Evolutionary conservation across 257 asterid genomes (phyloP), one percentile per base, ranked within the genome.

Genomic region (Solanum peruvianum): DNA sequence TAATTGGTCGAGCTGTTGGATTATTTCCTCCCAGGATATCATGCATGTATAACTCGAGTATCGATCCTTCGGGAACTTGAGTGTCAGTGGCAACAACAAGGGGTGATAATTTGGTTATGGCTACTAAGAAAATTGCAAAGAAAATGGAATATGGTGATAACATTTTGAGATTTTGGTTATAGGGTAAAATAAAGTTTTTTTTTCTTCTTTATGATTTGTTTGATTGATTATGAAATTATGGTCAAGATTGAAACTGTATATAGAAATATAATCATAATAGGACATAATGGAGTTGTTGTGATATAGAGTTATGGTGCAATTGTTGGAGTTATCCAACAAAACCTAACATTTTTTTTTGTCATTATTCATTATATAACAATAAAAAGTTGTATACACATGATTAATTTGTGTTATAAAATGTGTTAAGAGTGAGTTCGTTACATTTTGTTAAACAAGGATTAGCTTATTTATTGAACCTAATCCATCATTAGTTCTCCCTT

Each of bases 21-120:
- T 88, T 94, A 91, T 92, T 94, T 10, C 98, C 99, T 3, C 99
- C 98, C 1, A 96, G 95, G 84, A 96, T 94, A 86, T 95, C 98
- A 86, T 96, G 99, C 96, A 95, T 93, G 95, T 90, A 95, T 25
- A 96, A 86, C 90, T 96, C 98, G 6, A 96, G 86, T 45, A 92
- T 87, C 9, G 93, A 92, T 27, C 44, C 85, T 41, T 33, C 89
- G 0, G 86, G 88, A 3, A 89, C 64, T 11, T 90, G 91, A 80
- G 83, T 90, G 16, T 80, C 85, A 47, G 86, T 77, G 2, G 94
- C 91, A 2, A 84, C 15, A 11, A 81, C 89, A 11, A 67, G 35
- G 13, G 86, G 84, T 41, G 86, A 83, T 18, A 88, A 71, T 37
- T 49, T 66, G 3, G 92, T 37, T 29, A 88, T 85, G 67, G 93